These are phyloP conservation scores for Paecilomyces formosus DNA, from an alignment of 2,329 filamentous ascomycete species.

Conservation along the genomic window DNA sequence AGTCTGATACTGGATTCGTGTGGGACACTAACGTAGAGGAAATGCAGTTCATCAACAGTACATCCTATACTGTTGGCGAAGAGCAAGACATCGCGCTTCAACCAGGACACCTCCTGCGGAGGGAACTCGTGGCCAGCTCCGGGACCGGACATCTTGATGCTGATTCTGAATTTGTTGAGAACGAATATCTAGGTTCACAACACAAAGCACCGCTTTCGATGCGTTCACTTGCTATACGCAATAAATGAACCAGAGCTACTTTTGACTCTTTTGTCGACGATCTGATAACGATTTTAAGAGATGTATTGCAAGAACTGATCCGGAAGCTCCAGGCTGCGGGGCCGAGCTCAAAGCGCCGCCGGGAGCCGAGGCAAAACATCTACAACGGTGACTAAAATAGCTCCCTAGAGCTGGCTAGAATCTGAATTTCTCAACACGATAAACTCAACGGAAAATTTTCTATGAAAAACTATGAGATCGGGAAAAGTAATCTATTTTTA, in stretches of 20 bases:
- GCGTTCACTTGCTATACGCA: no score
- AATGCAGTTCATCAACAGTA: constrained; percentile 82
- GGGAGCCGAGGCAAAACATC: background rate
- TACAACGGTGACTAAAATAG: background rate
- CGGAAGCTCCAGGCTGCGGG: background rate
- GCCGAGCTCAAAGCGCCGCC: background rate
- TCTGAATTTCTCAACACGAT: background rate
- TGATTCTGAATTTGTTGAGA: constrained; percentile 1
- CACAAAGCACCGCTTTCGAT: background rate
- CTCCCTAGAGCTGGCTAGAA: no score
- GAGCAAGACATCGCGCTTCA: constrained; percentile 79
- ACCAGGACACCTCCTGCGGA: constrained; percentile 67
- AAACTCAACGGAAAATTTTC: background rate
- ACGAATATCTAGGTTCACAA: background rate
- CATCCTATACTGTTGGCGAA: constrained; percentile 86
- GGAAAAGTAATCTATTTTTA: constrained; percentile 1
- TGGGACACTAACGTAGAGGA: constrained; percentile 64
- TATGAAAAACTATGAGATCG: background rate
- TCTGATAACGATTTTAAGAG: background rate
- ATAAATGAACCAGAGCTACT: no score
- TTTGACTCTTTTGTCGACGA: background rate
- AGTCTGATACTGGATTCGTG: background rate
- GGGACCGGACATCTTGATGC: constrained; percentile 38
- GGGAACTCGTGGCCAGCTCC: constrained; percentile 74
- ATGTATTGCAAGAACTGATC: background rate